Conservation (phyloP, 2,329 filamentous ascomycete genomes). For the Aspergillus udagawae region DNA sequence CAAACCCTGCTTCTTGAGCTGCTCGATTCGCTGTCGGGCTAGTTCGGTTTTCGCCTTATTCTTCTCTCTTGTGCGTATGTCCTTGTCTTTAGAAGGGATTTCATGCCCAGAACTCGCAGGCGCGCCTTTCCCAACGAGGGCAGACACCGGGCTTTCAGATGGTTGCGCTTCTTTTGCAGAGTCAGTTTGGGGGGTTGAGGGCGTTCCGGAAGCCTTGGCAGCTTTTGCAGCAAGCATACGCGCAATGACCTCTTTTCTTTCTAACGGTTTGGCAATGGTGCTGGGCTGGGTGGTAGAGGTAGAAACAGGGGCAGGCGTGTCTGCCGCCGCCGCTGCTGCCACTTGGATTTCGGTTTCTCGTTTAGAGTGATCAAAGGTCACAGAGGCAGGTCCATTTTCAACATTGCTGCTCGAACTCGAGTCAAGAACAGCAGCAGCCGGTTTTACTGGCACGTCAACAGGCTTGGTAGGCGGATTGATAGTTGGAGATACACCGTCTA, state of each 20-base stretch:
- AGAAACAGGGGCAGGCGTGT: background rate
- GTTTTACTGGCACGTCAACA: background rate
- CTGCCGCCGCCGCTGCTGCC: background rate
- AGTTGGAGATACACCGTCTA: constrained; percentile 2
- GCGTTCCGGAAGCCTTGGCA: constrained; percentile 44
- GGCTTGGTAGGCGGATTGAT: background rate
- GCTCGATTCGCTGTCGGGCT: constrained; percentile 73
- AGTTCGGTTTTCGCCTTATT: constrained; percentile 68
- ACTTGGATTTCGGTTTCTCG: background rate
- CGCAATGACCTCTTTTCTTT: constrained; percentile 73
- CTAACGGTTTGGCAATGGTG: constrained; percentile 46
- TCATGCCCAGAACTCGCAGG: constrained; percentile 7
- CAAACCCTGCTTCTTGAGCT: constrained; percentile 56
- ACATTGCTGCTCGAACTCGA: background rate
- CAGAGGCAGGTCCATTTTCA: background rate
- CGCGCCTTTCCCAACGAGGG: constrained; percentile 5
- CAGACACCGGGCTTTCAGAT: constrained; percentile 1
- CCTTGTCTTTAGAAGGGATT: constrained; percentile 20
- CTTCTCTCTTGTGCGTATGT: constrained; percentile 38
- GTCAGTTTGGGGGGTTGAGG: constrained; percentile 9
- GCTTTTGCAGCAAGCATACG: constrained; percentile 70
- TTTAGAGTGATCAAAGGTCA: background rate
- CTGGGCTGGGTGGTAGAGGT: background rate
- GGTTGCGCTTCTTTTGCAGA: constrained; percentile 10
- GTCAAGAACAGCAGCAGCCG: background rate